phyloP scores from a whole-genome alignment of 2,329 filamentous ascomycete genomes.

The Colletotrichum orbiculare region DNA sequence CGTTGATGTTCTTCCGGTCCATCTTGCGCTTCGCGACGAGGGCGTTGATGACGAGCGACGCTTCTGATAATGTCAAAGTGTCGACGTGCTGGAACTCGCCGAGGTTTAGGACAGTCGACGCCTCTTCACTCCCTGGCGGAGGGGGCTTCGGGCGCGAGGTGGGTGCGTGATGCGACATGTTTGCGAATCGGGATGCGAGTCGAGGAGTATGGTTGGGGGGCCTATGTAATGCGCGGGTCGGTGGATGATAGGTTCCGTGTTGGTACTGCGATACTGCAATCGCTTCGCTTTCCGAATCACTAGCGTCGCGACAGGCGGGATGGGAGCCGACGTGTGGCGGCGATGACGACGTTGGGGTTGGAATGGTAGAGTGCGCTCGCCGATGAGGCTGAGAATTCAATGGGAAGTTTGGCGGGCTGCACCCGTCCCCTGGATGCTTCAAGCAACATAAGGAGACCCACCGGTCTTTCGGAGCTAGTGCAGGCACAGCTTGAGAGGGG shows the following conservation, averaged over 20 bases:
- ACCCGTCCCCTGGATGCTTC: constrained; percentile 1
- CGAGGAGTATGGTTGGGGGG: neutral
- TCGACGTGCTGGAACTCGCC: constrained; percentile 95
- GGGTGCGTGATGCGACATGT: constrained; percentile 36
- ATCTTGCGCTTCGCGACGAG: constrained; percentile 83
- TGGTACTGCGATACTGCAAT: no score
- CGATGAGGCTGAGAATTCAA: constrained; percentile 26
- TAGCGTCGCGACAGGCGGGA: no score
- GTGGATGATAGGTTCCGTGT: neutral
- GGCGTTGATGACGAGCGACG: constrained; percentile 90
- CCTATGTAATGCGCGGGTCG: neutral
- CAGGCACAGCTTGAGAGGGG: constrained; percentile 16
- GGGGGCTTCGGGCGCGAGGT: constrained; percentile 76
- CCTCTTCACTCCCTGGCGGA: constrained; percentile 86
- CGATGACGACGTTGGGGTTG: neutral
- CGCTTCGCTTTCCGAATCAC: no score
- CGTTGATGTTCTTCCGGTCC: constrained; percentile 83
- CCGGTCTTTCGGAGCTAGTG: constrained; percentile 18
- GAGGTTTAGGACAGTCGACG: constrained; percentile 81
- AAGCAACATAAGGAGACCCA: neutral
- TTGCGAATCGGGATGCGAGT: neutral
- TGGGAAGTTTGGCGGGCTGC: constrained; percentile 6
- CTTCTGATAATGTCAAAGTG: constrained; percentile 91
- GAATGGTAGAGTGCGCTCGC: neutral
- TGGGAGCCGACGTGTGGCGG: neutral